phyloP scores from a whole-genome alignment of 2,329 filamentous ascomycete genomes.

The Trichoderma harzianum region DNA sequence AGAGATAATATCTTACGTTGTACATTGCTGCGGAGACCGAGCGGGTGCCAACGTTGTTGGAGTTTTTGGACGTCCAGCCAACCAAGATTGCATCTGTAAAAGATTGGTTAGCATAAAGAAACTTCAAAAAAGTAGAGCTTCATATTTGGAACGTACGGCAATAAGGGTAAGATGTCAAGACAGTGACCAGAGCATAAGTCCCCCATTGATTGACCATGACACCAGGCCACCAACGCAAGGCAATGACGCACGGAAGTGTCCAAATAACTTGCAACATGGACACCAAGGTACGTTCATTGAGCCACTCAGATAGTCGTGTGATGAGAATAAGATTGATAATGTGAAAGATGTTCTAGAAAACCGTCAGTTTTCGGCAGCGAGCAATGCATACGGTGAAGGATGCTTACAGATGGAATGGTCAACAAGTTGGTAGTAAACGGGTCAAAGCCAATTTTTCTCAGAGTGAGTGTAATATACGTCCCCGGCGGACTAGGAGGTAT shows the following conservation, averaged over 20 bases:
- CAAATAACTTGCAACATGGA: slow-evolving; percentile 6
- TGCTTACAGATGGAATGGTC: background rate
- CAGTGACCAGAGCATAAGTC: slow-evolving; percentile 9
- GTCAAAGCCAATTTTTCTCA: slow-evolving; percentile 11
- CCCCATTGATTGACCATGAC: slow-evolving; percentile 12
- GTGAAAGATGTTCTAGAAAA: background rate
- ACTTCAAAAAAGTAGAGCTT: background rate
- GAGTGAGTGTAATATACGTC: slow-evolving; percentile 7
- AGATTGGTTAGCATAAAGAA: background rate
- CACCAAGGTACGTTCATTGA: background rate
- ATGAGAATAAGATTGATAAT: slow-evolving; percentile 9
- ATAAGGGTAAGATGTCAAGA: slow-evolving; percentile 11
- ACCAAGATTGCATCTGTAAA: background rate
- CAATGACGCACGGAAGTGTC: slow-evolving; percentile 13
- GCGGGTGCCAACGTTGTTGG: slow-evolving; percentile 8
- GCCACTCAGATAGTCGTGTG: background rate
- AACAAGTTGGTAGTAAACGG: slow-evolving; percentile 6
- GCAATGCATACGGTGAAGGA: background rate
- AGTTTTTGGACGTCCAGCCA: slow-evolving; percentile 11
- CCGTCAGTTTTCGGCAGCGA: background rate
- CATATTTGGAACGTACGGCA: background rate
- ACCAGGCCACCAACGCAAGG: slow-evolving; percentile 10
- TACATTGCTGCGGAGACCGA: slow-evolving; percentile 10
- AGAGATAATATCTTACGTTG: background rate
- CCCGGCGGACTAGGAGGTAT: background rate